Evolutionary conservation across 2,329 filamentous ascomycete species (phyloP), one percentile per base, ranked within the genome.

Genomic region (Pseudogymnoascus sp.): DNA sequence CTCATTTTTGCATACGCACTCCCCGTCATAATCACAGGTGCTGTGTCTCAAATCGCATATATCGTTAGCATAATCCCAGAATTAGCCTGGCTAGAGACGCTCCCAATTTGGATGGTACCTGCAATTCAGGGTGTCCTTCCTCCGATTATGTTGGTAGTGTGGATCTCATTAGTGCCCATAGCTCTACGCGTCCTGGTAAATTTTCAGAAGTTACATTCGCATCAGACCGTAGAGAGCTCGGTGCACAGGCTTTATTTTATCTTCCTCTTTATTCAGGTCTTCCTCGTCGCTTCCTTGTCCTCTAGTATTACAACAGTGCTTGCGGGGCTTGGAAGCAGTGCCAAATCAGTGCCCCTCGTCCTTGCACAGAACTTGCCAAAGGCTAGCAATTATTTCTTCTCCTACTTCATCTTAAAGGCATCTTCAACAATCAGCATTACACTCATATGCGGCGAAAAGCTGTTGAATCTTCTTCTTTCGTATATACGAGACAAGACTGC

Each of bases 191-290:
- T 66, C 16, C 66, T 72, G 21, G 70, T 68, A 31, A 68, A 59
- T 44, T 65, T 70, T 53, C 67, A 68, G 53, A 70, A 69, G 38
- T 28, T 66, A 18, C 69, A 70, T 50, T 71, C 70, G 2, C 65
- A 68, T 42, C 70, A 70, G 63, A 67, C 69, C 21, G 69, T 68
- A 25, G 70, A 71, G 59, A 64, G 64, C 44, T 66, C 68, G 35
- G 84, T 88, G 1, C 85, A 88, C 69, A 81, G 80, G 64, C 88
- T 86, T 73, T 89, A 86, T 72, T 89, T 89, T 69, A 80, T 81
- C 25, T 89, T 89, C 72, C 76, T 88, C 21, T 89, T 89, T 71
- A 82, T 89, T 37, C 85, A 88, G 70, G 73, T 89, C n/a, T n/a
- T n/a, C n/a, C n/a, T n/a, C n/a, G n/a, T n/a, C n/a, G n/a, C n/a